These are phyloP conservation scores for Kodamaea plutei DNA, from an alignment of 1,139 yeast species.

Conservation along the genomic window DNA sequence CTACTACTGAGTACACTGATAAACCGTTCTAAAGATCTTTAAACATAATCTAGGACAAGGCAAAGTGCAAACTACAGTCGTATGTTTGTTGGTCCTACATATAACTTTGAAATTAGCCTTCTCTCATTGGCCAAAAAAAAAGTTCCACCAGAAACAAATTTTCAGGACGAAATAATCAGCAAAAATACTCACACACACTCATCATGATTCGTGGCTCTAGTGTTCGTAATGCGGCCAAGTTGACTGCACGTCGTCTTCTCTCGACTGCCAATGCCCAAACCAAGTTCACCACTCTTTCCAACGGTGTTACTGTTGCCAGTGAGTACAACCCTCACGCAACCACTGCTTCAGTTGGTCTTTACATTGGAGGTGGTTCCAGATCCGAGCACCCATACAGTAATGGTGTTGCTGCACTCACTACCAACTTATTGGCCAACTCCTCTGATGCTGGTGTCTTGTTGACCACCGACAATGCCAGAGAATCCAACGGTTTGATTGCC, in stretches of 20 bases:
- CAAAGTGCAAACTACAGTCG: no score
- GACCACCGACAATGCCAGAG: constrained; percentile 45
- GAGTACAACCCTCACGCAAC: constrained; percentile 56
- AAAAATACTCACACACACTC: no score
- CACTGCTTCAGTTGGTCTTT: constrained; percentile 63
- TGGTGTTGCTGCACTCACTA: constrained; percentile 67
- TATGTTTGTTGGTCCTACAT: no score
- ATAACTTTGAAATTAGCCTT: constrained; percentile 11
- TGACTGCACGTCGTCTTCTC: constrained; percentile 50
- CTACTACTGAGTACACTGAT: no score
- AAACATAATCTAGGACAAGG: no score
- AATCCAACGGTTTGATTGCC: constrained; percentile 51
- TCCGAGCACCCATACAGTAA: constrained; percentile 75
- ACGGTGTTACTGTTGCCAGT: constrained; percentile 71
- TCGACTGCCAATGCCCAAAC: constrained; percentile 59
- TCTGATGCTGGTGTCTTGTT: constrained; percentile 45
- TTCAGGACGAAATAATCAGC: constrained; percentile 6
- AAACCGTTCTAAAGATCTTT: no score
- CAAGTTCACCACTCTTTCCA: constrained; percentile 64
- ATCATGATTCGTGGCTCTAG: constrained; percentile 38
- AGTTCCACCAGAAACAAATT: constrained; percentile 12
- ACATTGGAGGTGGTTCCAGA: constrained; percentile 72
- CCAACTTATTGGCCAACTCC: constrained; percentile 41
- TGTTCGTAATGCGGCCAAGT: constrained; percentile 29
- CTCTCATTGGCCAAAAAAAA: constrained; percentile 14